Conservation (phyloP, 75 land plant species). For the Chamaecyparis obtusa region DNA sequence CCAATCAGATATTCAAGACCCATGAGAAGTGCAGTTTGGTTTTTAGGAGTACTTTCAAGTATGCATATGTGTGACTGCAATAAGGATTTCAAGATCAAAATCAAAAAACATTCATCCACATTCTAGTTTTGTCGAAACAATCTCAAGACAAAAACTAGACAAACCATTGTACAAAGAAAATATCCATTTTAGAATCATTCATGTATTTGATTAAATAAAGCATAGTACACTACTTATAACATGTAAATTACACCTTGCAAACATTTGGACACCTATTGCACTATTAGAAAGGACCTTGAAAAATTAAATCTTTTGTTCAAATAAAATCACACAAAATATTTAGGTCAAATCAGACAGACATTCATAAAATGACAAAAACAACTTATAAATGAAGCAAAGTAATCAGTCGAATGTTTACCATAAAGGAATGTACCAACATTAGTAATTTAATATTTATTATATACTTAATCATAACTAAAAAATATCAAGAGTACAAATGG, state of each 20-base stretch:
- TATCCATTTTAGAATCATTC: not conserved
- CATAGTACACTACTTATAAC: too few relatives aligned
- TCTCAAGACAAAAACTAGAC: not conserved
- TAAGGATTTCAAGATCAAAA: not conserved
- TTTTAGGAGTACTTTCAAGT: constrained; percentile 74
- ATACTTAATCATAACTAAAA: not conserved
- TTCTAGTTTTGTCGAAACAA: not conserved
- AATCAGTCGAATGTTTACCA: too few relatives aligned
- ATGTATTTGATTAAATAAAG: too few relatives aligned
- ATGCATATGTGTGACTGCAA: constrained; percentile 88
- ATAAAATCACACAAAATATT: not conserved
- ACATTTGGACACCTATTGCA: too few relatives aligned
- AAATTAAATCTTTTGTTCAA: too few relatives aligned
- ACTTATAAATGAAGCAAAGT: not conserved
- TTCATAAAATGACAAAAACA: not conserved
- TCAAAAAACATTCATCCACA: not conserved
- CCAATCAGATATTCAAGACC: too few relatives aligned
- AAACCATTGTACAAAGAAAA: not conserved
- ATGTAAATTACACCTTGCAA: too few relatives aligned
- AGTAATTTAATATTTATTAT: too few relatives aligned
- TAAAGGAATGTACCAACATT: not conserved
- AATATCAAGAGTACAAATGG: not conserved
- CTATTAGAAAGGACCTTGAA: too few relatives aligned
- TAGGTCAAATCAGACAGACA: not conserved
- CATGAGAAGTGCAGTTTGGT: constrained; percentile 62